phyloP scores from a whole-genome alignment of 352 stramenopile species.

The Pythium periplocum region DNA sequence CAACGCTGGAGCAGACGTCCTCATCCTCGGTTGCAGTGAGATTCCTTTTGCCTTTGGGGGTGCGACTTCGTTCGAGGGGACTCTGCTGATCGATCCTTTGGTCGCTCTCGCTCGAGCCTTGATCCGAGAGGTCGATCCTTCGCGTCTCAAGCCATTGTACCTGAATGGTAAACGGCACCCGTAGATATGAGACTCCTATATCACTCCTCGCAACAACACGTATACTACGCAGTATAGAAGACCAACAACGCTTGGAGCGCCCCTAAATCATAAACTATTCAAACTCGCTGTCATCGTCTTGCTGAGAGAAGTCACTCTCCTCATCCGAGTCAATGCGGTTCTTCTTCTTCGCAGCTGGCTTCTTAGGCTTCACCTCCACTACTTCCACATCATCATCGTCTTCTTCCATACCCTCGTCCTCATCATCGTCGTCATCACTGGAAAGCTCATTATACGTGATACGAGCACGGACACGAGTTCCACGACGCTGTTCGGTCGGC shows the following conservation, averaged over 20 bases:
- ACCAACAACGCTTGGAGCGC: conserved; percentile 1
- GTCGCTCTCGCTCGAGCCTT: conserved; percentile 40
- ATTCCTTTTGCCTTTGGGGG: conserved; percentile 42
- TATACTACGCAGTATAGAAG: conserved; percentile 5
- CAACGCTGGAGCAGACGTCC: conserved; percentile 25
- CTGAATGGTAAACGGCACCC: conserved; percentile 14
- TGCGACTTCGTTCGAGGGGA: conserved; percentile 24
- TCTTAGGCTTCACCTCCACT: conserved; percentile 9
- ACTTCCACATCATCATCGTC: conserved; percentile 14
- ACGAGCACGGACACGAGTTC: conserved; percentile 28
- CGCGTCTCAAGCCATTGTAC: conserved; percentile 29
- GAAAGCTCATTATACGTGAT: conserved; percentile 20
- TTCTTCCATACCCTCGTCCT: conserved; percentile 16
- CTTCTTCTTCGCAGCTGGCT: conserved; percentile 12
- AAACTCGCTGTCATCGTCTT: conserved; percentile 62
- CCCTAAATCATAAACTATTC: conserved; percentile 12
- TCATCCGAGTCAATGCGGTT: conserved; percentile 15
- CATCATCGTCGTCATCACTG: conserved; percentile 10
- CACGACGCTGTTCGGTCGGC: conserved; percentile 25
- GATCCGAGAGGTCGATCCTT: conserved; percentile 40
- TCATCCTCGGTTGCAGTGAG: conserved; percentile 48
- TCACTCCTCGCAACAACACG: no score
- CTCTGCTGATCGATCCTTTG: conserved; percentile 35
- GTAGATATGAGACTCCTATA: neutral
- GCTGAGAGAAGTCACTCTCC: conserved; percentile 42